Evolutionary conservation across 345 rosid genomes (phyloP), one percentile per base, ranked within the genome.

Genomic region (Cardamine occulta): DNA sequence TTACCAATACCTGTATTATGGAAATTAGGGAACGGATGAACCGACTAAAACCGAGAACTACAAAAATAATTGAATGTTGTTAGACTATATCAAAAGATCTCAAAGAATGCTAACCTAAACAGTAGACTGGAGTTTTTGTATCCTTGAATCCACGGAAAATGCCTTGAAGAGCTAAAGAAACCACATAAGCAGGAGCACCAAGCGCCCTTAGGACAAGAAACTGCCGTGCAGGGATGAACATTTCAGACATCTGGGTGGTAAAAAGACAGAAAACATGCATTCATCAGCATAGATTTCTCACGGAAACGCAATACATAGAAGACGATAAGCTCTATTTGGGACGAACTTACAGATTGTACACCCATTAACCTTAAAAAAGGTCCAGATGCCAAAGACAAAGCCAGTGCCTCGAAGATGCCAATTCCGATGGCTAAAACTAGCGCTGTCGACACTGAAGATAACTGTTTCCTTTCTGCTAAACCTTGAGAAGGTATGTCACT

Each of bases 141-240:
- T 95, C 97, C 83, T 92, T 95, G 75, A 95, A 90, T 29, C 99
- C 97, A 66, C 96, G 93, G 66, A 95, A 95, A 80, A 95, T 87
- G 81, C 97, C 97, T 79, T 95, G 97, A 75, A 95, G 89, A 65
- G 99, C 91, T 89, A 95, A 84, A 80, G 93, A 88, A 67, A 80
- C 79, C 56, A 92, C 97, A 79, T 86, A 83, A 40, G 97, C 99
- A 61, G 99, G 99, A 81, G 99, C 95, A 73, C 97, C 97, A n/a
- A 95, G 80, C 40, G 99, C 92, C 80, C 96, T 89, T 11, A 89
- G 83, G 68, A 82, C 71, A 76, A 95, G 97, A 84, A 90, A 89
- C 57, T 52, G 84, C 56, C 83, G 79, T 5, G 97, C 97, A 28
- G 90, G 96, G 62, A 73, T 74, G 26, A 83, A 83, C 97, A 95